phyloP scores from a whole-genome alignment of 1,284 basidiomycete genomes.

The Schizophyllum commune region DNA sequence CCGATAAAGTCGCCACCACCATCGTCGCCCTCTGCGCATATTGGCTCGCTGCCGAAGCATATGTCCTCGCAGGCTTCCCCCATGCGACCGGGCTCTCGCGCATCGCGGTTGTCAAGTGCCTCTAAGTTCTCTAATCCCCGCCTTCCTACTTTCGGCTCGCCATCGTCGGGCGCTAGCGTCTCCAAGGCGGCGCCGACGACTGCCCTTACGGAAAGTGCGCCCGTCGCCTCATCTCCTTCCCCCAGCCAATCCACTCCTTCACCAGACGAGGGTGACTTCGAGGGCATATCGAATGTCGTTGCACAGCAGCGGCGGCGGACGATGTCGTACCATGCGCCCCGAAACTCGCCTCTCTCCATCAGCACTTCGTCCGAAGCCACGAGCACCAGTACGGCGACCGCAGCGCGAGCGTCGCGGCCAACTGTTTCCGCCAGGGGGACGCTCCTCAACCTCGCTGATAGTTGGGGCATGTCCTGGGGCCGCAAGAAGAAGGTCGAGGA shows the following conservation, averaged over 20 bases:
- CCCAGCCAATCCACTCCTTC: constrained; percentile 37
- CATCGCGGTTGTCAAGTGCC: constrained; percentile 55
- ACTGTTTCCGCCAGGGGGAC: constrained; percentile 35
- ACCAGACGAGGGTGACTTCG: constrained; percentile 48
- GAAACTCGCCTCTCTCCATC: constrained; percentile 37
- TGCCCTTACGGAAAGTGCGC: constrained; percentile 48
- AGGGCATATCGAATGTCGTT: constrained; percentile 44
- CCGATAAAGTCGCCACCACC: constrained; percentile 1
- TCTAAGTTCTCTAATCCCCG: constrained; percentile 56
- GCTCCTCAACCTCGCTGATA: constrained; percentile 57
- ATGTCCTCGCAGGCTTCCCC: constrained; percentile 38
- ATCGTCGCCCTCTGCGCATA: constrained; percentile 20
- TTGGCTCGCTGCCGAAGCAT: constrained; percentile 23
- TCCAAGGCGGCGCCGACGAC: constrained; percentile 62
- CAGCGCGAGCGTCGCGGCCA: constrained; percentile 18
- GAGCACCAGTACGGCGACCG: constrained; percentile 21
- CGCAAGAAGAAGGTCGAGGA: constrained; percentile 37
- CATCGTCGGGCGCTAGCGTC: constrained; percentile 23
- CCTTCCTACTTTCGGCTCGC: constrained; percentile 43
- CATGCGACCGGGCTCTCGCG: constrained; percentile 57
- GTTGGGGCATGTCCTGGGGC: constrained; percentile 57
- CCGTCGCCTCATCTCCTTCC: constrained; percentile 33
- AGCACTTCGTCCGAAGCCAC: constrained; percentile 14
- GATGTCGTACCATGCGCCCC: constrained; percentile 46
- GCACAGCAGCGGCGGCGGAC: constrained; percentile 39